These are phyloP conservation scores for Ophiostoma australiae DNA, from an alignment of 2,329 filamentous ascomycete species.

Conservation along the genomic window DNA sequence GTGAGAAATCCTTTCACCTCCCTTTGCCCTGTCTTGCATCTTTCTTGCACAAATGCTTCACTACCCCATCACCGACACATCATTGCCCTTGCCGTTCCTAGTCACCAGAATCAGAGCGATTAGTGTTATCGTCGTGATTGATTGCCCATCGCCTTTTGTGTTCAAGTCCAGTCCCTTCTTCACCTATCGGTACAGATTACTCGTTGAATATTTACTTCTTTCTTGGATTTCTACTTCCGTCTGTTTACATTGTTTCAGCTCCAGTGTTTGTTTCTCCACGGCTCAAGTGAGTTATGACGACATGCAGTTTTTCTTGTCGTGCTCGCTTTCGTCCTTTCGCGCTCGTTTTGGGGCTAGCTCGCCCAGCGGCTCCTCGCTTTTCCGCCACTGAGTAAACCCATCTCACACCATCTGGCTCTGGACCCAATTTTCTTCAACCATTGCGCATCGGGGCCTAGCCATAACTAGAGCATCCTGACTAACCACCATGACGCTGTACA, in stretches of 20 bases:
- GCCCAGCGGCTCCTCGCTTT: slow-evolving; percentile 9
- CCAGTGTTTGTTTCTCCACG: background rate
- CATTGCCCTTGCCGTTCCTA: background rate
- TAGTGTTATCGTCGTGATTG: background rate
- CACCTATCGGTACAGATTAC: background rate
- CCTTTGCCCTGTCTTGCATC: background rate
- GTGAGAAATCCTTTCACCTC: background rate
- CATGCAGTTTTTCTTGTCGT: background rate
- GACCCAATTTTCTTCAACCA: background rate
- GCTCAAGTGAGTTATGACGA: background rate
- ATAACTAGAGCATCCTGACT: slow-evolving; percentile 12
- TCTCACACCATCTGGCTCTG: background rate
- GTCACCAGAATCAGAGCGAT: background rate
- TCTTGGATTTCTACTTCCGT: background rate
- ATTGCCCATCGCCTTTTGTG: background rate
- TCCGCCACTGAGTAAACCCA: background rate
- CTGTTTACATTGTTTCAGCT: slow-evolving; percentile 9
- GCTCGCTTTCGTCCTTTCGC: slow-evolving; percentile 10
- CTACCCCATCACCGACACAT: background rate
- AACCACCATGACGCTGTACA: slow-evolving; percentile 17
- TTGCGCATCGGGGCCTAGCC: background rate
- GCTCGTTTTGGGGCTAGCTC: background rate
- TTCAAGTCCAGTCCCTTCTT: background rate
- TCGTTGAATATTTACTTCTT: background rate
- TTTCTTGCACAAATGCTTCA: background rate